phyloP scores from a whole-genome alignment of 306 rosid genomes.

The Cyamopsis tetragonoloba region DNA sequence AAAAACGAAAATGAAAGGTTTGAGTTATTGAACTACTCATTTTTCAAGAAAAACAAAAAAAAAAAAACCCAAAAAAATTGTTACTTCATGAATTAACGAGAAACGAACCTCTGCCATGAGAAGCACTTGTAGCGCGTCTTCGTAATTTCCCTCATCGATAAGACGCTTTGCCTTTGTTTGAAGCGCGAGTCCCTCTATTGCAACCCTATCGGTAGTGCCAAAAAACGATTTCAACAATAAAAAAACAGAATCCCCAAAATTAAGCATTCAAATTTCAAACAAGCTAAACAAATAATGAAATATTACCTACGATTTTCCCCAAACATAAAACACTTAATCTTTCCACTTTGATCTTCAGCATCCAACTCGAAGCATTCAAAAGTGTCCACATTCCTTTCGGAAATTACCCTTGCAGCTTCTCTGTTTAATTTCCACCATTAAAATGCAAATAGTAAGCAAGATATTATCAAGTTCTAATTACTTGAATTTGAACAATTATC shows the following conservation, averaged over 20 bases:
- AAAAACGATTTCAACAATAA: too few species aligned
- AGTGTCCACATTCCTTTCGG: slow-evolving; percentile 75
- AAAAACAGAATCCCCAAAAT: too few species aligned
- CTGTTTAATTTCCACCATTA: too few species aligned
- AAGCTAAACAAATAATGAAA: too few species aligned
- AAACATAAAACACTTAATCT: slow-evolving; percentile 72
- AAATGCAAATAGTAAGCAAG: too few species aligned
- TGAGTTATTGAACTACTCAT: not conserved
- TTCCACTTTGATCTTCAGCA: slow-evolving; percentile 89
- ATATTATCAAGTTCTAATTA: too few species aligned
- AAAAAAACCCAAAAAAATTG: slow-evolving; percentile 7
- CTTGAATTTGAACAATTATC: too few species aligned
- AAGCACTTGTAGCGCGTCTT: slow-evolving; percentile 87
- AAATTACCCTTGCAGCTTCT: slow-evolving; percentile 67
- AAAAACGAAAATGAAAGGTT: slow-evolving; percentile 21
- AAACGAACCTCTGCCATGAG: slow-evolving; percentile 80
- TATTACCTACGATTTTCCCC: too few species aligned
- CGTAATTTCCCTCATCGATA: slow-evolving; percentile 48
- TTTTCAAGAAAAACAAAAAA: not conserved
- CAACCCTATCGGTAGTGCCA: slow-evolving; percentile 84
- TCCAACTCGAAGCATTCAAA: slow-evolving; percentile 75
- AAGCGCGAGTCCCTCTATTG: slow-evolving; percentile 97
- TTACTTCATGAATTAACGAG: not conserved
- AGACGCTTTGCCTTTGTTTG: slow-evolving; percentile 77
- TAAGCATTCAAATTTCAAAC: too few species aligned